Conservation (phyloP, 2,329 filamentous ascomycete species). For the Pseudopyrenochaeta lycopersici region DNA sequence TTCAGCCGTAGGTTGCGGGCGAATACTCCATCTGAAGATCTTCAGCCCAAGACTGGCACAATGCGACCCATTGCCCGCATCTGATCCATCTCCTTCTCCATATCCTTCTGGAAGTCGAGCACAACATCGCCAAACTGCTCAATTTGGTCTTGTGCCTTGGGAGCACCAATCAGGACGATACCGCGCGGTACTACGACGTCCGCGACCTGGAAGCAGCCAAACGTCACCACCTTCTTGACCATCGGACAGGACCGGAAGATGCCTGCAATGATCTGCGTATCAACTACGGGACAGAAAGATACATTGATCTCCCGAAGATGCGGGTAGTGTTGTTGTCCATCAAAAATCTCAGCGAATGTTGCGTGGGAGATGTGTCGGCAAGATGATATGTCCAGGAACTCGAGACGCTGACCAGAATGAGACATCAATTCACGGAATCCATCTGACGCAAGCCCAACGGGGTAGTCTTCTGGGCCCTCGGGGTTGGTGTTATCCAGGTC, state of each 20-base stretch:
- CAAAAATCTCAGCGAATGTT: conserved; percentile 80
- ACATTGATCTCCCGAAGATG: conserved; percentile 77
- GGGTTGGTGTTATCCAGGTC: conserved; percentile 77
- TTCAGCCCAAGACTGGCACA: conserved; percentile 33
- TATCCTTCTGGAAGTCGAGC: conserved; percentile 41
- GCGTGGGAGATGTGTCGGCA: conserved; percentile 81
- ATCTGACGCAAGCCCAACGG: conserved; percentile 76
- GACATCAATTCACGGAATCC: conserved; percentile 85
- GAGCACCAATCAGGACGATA: conserved; percentile 68
- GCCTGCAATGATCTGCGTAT: conserved; percentile 69
- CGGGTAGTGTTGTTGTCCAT: conserved; percentile 67
- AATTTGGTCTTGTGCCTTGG: conserved; percentile 66
- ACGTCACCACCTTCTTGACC: conserved; percentile 66
- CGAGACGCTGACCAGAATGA: conserved; percentile 76
- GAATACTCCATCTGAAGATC: no score
- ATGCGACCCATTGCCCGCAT: conserved; percentile 22
- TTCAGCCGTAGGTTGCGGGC: no score
- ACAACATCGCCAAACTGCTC: conserved; percentile 57
- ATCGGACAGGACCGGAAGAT: conserved; percentile 72
- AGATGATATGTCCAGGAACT: conserved; percentile 78
- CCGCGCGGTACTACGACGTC: conserved; percentile 65
- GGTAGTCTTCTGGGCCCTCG: conserved; percentile 64
- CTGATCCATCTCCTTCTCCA: conserved; percentile 17
- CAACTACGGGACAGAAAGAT: conserved; percentile 76
- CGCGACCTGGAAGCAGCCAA: conserved; percentile 69